These are phyloP conservation scores for Fusarium albidum DNA, from an alignment of 2,329 filamentous ascomycete genomes.

Conservation along the genomic window DNA sequence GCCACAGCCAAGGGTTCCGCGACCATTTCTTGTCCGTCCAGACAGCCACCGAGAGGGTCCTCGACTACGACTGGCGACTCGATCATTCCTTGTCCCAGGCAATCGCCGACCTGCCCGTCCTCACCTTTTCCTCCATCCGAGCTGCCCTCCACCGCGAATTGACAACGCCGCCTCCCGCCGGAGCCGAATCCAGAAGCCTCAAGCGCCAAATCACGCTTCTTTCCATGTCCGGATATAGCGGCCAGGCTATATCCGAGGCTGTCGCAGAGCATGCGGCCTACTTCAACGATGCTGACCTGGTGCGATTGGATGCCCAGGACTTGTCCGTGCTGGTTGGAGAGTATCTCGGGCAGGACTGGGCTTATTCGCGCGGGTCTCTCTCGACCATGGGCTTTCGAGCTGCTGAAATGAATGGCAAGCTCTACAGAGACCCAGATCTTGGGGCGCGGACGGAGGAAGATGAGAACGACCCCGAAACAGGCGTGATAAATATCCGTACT, in stretches of 20 bases:
- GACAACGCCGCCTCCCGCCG: conserved; percentile 36
- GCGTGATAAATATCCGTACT: conserved; percentile 42
- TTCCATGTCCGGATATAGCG: conserved; percentile 49
- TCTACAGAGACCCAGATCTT: conserved; percentile 57
- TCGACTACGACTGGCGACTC: conserved; percentile 43
- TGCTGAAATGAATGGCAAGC: conserved; percentile 62
- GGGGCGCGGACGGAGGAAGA: conserved; percentile 43
- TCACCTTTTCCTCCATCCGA: conserved; percentile 45
- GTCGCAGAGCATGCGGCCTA: conserved; percentile 71
- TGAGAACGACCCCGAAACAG: conserved; percentile 46
- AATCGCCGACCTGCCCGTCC: conserved; percentile 45
- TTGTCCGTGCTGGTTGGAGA: conserved; percentile 74
- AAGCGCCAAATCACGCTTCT: conserved; percentile 51
- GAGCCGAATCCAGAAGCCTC: conserved; percentile 43
- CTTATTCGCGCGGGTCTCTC: conserved; percentile 55
- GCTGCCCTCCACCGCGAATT: conserved; percentile 43
- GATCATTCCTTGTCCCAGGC: conserved; percentile 46
- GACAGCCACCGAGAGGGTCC: conserved; percentile 38
- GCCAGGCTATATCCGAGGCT: conserved; percentile 48
- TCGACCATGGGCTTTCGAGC: conserved; percentile 65
- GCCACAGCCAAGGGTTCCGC: conserved; percentile 39
- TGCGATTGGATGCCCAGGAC: conserved; percentile 74
- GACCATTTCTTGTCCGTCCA: conserved; percentile 42
- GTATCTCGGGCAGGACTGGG: conserved; percentile 71
- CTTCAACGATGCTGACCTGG: conserved; percentile 69